These are phyloP conservation scores for Hypoxylon sp. DNA, from an alignment of 2,329 filamentous ascomycete species.

Conservation along the genomic window DNA sequence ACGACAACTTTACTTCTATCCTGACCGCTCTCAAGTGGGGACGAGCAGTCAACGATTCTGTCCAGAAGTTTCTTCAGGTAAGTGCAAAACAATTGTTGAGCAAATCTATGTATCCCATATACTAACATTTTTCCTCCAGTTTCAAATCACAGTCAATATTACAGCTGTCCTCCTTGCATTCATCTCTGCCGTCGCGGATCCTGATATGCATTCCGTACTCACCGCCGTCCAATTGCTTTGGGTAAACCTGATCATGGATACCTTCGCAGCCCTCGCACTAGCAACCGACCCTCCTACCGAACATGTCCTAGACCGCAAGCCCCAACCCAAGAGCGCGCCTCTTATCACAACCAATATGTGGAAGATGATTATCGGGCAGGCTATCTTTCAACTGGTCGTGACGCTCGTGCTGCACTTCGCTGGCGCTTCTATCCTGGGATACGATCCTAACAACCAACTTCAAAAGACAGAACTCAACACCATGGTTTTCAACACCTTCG, in stretches of 20 bases:
- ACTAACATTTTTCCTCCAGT: slow-evolving; percentile 47
- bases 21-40: slow-evolving; percentile 74
- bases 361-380: slow-evolving; percentile 72
- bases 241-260: slow-evolving; percentile 77
- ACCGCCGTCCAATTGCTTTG: slow-evolving; percentile 73
- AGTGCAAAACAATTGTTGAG: slow-evolving; percentile 1
- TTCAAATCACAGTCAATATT: slow-evolving; percentile 75
- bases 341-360: slow-evolving; percentile 76
- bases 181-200: slow-evolving; percentile 66
- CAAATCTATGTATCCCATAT: neutral
- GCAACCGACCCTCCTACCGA: slow-evolving; percentile 69
- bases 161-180: slow-evolving; percentile 73
- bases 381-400: slow-evolving; percentile 67
- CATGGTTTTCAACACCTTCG: slow-evolving; percentile 74
- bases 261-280: slow-evolving; percentile 70
- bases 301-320: slow-evolving; percentile 63
- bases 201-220: slow-evolving; percentile 65
- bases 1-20: slow-evolving; percentile 73
- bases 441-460: slow-evolving; percentile 51
- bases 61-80: slow-evolving; percentile 72
- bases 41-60: slow-evolving; percentile 72
- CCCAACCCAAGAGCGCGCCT: slow-evolving; percentile 70
- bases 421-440: slow-evolving; percentile 63
- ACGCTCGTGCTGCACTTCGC: slow-evolving; percentile 69
- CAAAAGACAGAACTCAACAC: slow-evolving; percentile 61